Evolutionary conservation across 108 stramenopile genomes (phyloP).

Genomic region (Parietichytrium sp.): DNA sequence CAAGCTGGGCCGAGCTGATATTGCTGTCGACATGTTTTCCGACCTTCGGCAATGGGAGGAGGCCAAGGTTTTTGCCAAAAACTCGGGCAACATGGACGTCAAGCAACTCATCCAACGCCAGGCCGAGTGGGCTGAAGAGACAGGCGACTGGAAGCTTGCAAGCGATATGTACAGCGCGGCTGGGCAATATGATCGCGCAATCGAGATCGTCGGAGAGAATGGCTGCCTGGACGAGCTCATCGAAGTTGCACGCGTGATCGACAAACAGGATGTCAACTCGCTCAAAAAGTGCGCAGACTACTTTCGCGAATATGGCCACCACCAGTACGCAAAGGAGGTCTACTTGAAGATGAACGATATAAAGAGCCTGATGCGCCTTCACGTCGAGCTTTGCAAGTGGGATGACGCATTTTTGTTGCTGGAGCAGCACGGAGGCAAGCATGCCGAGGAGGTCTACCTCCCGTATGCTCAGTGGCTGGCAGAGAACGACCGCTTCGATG

Average conservation of each 20-base stretch:
- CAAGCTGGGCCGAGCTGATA: constrained; percentile 44
- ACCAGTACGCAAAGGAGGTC: constrained; percentile 54
- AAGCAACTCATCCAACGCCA: constrained; percentile 54
- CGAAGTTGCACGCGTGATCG: constrained; percentile 47
- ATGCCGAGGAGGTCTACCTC: constrained; percentile 45
- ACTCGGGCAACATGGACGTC: constrained; percentile 48
- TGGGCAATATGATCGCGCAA: constrained; percentile 47
- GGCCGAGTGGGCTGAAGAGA: constrained; percentile 62
- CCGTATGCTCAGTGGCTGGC: constrained; percentile 69
- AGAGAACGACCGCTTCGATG: constrained; percentile 61
- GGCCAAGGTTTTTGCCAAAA: constrained; percentile 58
- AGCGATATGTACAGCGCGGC: constrained; percentile 53
- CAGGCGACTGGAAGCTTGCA: constrained; percentile 55
- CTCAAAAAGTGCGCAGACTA: constrained; percentile 51
- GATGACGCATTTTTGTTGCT: constrained; percentile 58
- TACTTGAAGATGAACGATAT: constrained; percentile 62
- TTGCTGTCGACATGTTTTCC: constrained; percentile 63
- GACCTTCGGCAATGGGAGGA: constrained; percentile 65
- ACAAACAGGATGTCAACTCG: constrained; percentile 45
- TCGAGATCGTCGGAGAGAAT: constrained; percentile 51
- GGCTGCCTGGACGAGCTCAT: constrained; percentile 50
- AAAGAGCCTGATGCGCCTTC: constrained; percentile 42
- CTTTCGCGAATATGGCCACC: constrained; percentile 45
- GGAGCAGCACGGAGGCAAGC: constrained; percentile 57
- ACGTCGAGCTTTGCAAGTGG: constrained; percentile 55